Evolutionary conservation across 208 protist species (phyloP), one percentile per base, ranked within the genome.

Genomic region (Leishmania arabica): DNA sequence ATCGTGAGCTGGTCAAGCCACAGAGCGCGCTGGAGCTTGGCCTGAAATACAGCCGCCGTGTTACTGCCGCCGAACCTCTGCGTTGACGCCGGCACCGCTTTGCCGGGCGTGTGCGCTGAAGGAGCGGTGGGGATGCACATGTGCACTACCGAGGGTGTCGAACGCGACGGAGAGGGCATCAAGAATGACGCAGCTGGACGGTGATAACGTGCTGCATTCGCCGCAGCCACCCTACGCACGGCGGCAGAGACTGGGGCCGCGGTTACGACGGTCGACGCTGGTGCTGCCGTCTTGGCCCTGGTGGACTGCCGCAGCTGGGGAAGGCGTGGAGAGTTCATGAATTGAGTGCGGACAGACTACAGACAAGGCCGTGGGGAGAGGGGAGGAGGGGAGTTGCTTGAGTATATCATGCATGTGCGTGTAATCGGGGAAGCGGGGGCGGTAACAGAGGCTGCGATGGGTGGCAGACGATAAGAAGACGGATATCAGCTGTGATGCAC

Each of bases 11-110:
- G 71, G 53, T 85, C 82, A 58, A 85, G 73, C 64, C 77, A 79
- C 66, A 82, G n/a, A 19, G 77, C 77, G 21, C 37, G 77, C n/a
- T 82, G 78, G 6, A 88, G 81, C 45, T 81, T 83, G 5, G 78
- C 70, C 47, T 83, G 85, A 51, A 81, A 69, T 34, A 85, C 71
- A 3, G 72, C 58, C 17, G 73, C 47, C 6, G 56, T 78, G 34
- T n/a, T 47, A 13, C 65, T 13, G 40, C 8, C 65, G 37, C 13
- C 8, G 9, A 71, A 24, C 65, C 65, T 71, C 65, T 71, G 40
- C 65, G 37, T 24, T 49, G 65, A 71, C 31, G 3, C 42, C 3
- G 72, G 17, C 49, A 68, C 74, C 40, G 56, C 8, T 21, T 51
- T 47, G 19, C 13, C 74, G 24, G 74, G 74, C 9, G 27, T 27